Evolutionary conservation across 495 filamentous ascomycete species (phyloP).

Genomic region (Aspergillus mulundensis): DNA sequence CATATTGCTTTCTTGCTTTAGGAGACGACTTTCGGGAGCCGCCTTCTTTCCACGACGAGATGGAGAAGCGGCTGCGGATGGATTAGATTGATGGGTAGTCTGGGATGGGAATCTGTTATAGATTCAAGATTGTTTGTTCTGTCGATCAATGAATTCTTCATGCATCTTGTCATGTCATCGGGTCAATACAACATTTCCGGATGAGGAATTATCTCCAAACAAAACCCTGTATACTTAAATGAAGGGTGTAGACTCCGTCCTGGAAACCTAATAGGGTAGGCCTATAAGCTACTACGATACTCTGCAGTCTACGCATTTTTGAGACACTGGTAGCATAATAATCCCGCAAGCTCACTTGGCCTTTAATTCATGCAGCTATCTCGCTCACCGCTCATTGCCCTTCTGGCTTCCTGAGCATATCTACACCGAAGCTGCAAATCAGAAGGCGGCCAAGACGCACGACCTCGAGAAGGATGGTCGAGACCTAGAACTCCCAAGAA

Average conservation of each 20-base stretch:
- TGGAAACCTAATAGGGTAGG: too few relatives aligned
- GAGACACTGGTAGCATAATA: too few relatives aligned
- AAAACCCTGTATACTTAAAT: background rate
- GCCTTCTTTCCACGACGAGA: slow-evolving; percentile 80
- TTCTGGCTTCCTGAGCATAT: background rate
- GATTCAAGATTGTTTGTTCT: slow-evolving; percentile 8
- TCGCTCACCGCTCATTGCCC: background rate
- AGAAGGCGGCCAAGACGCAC: background rate
- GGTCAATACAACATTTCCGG: background rate
- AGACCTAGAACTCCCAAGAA: background rate
- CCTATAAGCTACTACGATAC: too few relatives aligned
- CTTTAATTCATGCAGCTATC: background rate
- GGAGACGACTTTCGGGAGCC: slow-evolving; percentile 58
- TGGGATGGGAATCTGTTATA: slow-evolving; percentile 1
- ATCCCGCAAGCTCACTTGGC: background rate
- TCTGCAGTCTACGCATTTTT: background rate
- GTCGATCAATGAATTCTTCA: slow-evolving; percentile 7
- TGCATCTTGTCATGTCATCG: background rate
- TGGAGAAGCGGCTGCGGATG: slow-evolving; percentile 85
- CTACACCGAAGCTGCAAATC: background rate
- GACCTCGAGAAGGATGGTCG: background rate
- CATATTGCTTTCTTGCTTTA: slow-evolving; percentile 20
- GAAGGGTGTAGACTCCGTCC: too few relatives aligned
- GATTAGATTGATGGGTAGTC: slow-evolving; percentile 45
- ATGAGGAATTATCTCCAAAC: background rate